Evolutionary conservation across 1,139 yeast species (phyloP).

Genomic region (Casaregolazyma suthepensis): DNA sequence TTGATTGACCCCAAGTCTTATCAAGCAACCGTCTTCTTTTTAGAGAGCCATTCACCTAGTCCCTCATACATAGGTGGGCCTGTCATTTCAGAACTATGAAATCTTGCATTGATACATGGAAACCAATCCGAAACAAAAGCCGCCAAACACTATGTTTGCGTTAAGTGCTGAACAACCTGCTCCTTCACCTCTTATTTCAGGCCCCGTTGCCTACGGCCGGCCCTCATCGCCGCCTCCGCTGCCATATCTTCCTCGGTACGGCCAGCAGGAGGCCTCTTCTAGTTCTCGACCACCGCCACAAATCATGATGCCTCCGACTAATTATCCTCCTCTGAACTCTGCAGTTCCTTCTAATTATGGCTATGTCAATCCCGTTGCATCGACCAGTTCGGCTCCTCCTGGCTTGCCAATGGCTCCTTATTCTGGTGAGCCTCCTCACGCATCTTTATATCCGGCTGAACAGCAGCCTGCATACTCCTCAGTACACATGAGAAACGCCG

Average conservation of each 20-base stretch:
- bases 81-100: not conserved
- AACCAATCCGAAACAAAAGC: not conserved
- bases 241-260: not conserved
- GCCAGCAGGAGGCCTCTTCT: not conserved
- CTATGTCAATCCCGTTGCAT: not conserved
- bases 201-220: not conserved
- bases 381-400: not conserved
- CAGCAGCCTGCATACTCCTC: not conserved
- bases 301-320: not conserved
- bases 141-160: not conserved
- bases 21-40: not conserved
- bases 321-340: not conserved
- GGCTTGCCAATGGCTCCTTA: not conserved
- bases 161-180: not conserved
- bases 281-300: not conserved
- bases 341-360: not conserved
- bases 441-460: not conserved
- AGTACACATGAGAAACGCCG: conserved; percentile 13
- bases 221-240: not conserved
- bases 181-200: not conserved
- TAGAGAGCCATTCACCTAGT: not conserved
- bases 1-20: not conserved
- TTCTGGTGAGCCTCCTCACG: not conserved
- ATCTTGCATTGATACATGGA: not conserved
- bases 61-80: not conserved